Evolutionary conservation across 306 rosid genomes (phyloP).

Genomic region (Sophora flavescens): DNA sequence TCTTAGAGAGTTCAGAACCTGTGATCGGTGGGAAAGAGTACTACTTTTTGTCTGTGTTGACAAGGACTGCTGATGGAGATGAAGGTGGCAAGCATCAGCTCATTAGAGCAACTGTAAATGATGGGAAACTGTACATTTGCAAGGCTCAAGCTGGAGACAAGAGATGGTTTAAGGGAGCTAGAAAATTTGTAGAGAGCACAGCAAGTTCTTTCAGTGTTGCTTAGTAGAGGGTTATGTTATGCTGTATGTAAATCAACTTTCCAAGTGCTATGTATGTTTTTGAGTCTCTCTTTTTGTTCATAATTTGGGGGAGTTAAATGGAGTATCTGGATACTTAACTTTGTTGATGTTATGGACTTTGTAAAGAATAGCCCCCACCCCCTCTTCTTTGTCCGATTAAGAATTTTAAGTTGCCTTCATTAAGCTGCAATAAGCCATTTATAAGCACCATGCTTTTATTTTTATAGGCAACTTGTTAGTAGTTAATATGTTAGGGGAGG

Average conservation of each 20-base stretch:
- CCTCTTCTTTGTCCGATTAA: not conserved
- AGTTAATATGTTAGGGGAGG: too few relatives aligned
- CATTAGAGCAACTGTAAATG: conserved; percentile 83
- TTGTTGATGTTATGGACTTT: conserved; percentile 35
- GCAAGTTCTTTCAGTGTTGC: conserved; percentile 93
- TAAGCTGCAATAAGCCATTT: not conserved
- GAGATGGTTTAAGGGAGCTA: conserved; percentile 99
- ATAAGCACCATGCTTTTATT: conserved; percentile 14
- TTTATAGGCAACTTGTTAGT: too few relatives aligned
- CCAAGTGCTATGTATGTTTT: conserved; percentile 46
- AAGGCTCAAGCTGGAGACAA: conserved; percentile 99
- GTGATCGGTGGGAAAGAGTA: conserved; percentile 64
- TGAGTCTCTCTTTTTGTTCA: conserved; percentile 45
- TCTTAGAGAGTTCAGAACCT: conserved; percentile 59
- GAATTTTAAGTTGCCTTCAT: conserved; percentile 14
- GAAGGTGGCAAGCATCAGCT: conserved; percentile 98
- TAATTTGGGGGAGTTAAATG: conserved; percentile 53
- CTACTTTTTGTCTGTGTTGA: conserved; percentile 80
- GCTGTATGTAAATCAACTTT: conserved; percentile 58
- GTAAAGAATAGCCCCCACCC: conserved; percentile 30
- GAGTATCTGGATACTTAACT: conserved; percentile 49
- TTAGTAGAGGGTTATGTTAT: conserved; percentile 3
- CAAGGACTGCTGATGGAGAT: conserved; percentile 98
- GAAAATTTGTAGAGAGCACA: conserved; percentile 80
- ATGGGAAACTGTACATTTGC: conserved; percentile 86